Evolutionary conservation across 495 filamentous ascomycete genomes (phyloP).

Genomic region (Eremomyces bilateralis): DNA sequence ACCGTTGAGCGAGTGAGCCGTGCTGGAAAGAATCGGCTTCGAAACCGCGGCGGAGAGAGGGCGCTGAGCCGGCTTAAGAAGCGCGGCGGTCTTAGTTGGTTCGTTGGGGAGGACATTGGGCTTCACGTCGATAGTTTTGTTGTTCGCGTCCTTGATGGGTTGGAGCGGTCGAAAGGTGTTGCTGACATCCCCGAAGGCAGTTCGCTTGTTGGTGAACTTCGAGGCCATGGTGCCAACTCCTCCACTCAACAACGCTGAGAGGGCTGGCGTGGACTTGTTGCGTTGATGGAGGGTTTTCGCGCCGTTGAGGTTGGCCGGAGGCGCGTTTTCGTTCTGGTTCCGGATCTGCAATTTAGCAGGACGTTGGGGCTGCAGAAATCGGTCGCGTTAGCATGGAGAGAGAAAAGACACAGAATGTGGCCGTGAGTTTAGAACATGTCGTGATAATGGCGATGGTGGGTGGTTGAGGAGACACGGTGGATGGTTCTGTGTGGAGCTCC

Average conservation of each 20-base stretch:
- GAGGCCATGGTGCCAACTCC: constrained; percentile 41
- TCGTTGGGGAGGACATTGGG: constrained; percentile 20
- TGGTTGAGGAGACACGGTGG: no score
- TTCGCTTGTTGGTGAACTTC: constrained; percentile 32
- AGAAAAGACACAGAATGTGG: neutral
- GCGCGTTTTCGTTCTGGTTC: constrained; percentile 58
- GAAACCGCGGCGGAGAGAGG: constrained; percentile 19
- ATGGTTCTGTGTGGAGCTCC: no score
- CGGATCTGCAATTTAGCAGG: constrained; percentile 29
- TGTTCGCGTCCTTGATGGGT: constrained; percentile 24
- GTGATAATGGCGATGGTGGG: no score
- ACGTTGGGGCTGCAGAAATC: constrained; percentile 43
- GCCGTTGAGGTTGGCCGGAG: constrained; percentile 24
- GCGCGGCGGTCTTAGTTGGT: constrained; percentile 23
- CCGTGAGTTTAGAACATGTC: neutral
- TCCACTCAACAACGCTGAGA: constrained; percentile 32
- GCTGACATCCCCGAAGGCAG: constrained; percentile 62
- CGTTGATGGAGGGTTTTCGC: constrained; percentile 51
- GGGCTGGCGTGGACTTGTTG: constrained; percentile 57
- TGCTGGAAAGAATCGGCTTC: constrained; percentile 1
- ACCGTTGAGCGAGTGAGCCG: no score
- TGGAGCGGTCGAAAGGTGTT: constrained; percentile 34
- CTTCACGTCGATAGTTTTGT: constrained; percentile 8
- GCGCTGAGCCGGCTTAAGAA: constrained; percentile 44
- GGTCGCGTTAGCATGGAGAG: constrained; percentile 3